phyloP scores from a whole-genome alignment of 2,329 filamentous ascomycete species.

The Paecilomyces niveus region DNA sequence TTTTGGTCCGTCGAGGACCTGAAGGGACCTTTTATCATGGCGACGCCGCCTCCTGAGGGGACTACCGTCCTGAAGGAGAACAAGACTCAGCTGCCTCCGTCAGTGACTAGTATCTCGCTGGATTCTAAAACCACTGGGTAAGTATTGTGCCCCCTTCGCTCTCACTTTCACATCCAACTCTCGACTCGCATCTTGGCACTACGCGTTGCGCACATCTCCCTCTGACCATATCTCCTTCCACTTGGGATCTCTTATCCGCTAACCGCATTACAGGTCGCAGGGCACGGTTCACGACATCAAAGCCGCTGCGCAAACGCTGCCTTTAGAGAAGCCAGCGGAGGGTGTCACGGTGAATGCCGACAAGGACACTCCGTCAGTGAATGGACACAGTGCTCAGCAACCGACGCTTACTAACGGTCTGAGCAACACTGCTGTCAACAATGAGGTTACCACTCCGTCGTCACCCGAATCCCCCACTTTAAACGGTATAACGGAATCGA shows the following conservation, averaged over 20 bases:
- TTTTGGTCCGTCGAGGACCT: conserved; percentile 16
- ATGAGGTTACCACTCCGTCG: conserved; percentile 14
- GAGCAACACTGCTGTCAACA: conserved; percentile 1
- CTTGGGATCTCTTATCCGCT: conserved; percentile 7
- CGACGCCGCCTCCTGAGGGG: conserved; percentile 37
- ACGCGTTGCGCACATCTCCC: neutral
- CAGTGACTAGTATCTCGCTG: conserved; percentile 25
- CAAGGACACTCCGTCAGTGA: conserved; percentile 12
- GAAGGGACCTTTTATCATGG: conserved; percentile 24
- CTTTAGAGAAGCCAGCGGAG: conserved; percentile 5
- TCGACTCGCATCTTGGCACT: neutral
- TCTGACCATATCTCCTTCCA: neutral
- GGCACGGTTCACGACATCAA: conserved; percentile 18
- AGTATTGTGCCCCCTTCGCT: conserved; percentile 7
- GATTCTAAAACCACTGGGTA: conserved; percentile 23
- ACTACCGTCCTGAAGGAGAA: conserved; percentile 31
- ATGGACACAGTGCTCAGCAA: conserved; percentile 20
- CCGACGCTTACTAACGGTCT: conserved; percentile 21
- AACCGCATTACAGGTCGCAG: conserved; percentile 12
- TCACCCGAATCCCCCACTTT: conserved; percentile 22
- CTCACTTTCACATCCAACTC: neutral
- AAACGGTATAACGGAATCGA: conserved; percentile 1
- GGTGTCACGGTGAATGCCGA: conserved; percentile 3
- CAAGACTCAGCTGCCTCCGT: conserved; percentile 33
- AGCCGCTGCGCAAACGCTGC: conserved; percentile 10